Evolutionary conservation across 2,329 filamentous ascomycete genomes (phyloP), one percentile per base, ranked within the genome.

Genomic region (Cladophialophora exuberans): DNA sequence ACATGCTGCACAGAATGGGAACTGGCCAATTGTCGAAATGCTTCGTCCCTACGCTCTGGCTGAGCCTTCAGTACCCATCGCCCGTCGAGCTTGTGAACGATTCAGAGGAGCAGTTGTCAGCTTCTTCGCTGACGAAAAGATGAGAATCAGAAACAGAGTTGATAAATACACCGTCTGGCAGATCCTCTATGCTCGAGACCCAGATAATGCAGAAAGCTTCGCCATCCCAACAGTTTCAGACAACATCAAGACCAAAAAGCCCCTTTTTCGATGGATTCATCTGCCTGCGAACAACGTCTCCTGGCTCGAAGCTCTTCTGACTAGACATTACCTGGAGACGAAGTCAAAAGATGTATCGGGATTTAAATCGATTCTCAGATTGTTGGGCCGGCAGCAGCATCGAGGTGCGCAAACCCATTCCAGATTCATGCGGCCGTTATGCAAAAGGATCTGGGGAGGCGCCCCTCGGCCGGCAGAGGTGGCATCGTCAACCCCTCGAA

Each of bases 271-370:
- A 23, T 77, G 75, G 75, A 76, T 78, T 31, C 75, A 78, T 67
- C 67, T 78, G 6, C 75, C 75, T n/a, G 74, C 75, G 13, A 78
- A 78, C 62, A 78, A 83, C 65, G 78, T 83, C 63, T 78, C 79
- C 1, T 87, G 84, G 84, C 79, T 83, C 3, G 83, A 86, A 67
- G 78, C 82, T 0, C 70, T 87, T 1, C 69, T 86, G n/a, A 82
- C 83, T 1, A 86, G 86, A 60, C 78, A 77, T 6, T 86, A 86
- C 61, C 81, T 86, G 28, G 84, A 87, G 65, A 80, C 82, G 31
- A 82, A 82, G 0, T 78, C 79, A 13, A 76, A 77, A n/a, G 83
- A 86, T 64, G 78, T 85, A 1, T 81, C 85, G 63, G 79, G 80
- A 1, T 86, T 85, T 70, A 86, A 85, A 62, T 80, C 82, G 0